Evolutionary conservation across 2,329 filamentous ascomycete species (phyloP).

Genomic region (Talaromyces sp.): DNA sequence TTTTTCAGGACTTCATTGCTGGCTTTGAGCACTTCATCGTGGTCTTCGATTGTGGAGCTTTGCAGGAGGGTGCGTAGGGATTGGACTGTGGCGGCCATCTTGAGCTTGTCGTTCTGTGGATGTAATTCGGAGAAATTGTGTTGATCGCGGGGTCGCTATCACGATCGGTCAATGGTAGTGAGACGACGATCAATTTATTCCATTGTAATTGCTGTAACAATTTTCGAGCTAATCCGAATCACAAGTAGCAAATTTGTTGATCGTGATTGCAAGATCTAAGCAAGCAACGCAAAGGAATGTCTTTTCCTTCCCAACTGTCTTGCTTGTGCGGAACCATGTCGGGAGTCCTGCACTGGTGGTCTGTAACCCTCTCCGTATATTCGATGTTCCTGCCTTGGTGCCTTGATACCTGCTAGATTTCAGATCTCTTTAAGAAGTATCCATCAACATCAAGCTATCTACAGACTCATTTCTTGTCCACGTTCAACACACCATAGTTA

Average conservation of each 20-base stretch:
- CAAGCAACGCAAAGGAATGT: background rate
- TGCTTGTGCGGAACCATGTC: constrained; percentile 9
- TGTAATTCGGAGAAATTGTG: background rate
- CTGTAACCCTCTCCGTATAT: background rate
- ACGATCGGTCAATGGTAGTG: background rate
- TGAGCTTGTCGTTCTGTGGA: background rate
- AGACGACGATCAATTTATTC: background rate
- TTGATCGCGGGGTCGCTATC: constrained; percentile 7
- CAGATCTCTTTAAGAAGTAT: background rate
- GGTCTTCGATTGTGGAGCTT: constrained; percentile 58
- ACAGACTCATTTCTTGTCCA: background rate
- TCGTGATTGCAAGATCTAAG: no score
- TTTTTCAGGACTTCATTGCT: constrained; percentile 57
- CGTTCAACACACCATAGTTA: background rate
- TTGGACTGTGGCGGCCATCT: constrained; percentile 44
- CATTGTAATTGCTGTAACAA: background rate
- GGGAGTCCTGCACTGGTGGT: background rate
- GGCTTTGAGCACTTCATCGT: constrained; percentile 59
- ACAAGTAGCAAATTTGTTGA: background rate
- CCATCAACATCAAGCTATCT: background rate
- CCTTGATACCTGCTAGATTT: background rate
- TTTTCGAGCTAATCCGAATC: background rate
- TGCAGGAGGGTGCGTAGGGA: constrained; percentile 56
- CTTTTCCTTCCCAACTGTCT: background rate
- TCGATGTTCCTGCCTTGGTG: background rate